Base-by-base conservation (phyloP, 331 rosid species). In the Acacia concinna region DNA sequence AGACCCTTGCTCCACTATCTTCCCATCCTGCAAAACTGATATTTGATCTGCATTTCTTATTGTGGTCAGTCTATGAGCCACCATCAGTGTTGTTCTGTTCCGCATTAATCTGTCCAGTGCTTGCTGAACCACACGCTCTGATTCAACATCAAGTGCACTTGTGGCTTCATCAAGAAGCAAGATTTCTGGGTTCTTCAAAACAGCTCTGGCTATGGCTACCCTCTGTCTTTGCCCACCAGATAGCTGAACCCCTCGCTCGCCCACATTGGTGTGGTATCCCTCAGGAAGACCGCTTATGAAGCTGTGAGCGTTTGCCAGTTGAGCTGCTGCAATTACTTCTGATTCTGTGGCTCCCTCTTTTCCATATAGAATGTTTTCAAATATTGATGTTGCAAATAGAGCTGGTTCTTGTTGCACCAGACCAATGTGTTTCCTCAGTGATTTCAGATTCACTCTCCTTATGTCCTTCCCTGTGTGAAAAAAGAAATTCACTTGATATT, bases 351-450 rank as follows among this genome's bases (percentile, higher is more conserved):
- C 96, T 74, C 97, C 99, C 76, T 93, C 98, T 44, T 89, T 96
- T 49, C 99, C 98, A 37, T 93, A 96, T 1, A 87, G 83, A 66
- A 96, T 96, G 71, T 96, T 96, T 82, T 93, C 98, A 44, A 89
- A 91, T n/a, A 96, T 96, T 57, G 99, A 83, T 14, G 97, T 93
- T 2, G 97, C 98, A 32, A 96, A 96, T 23, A 96, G 97, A 30
- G 99, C 97, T 3, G 99, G 99, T 66, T 96, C 99, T 85, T 96
- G 99, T 79, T 96, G 99, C 64, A 96, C 99, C 1, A 96, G 88
- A 31, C 99, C 99, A 21, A 96, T 90, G 76, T 90, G 98, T 72
- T 88, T 93, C 77, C 98, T 78, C 0, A 96, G 92, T 49, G 97
- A 93, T 66, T 87, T 96, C 75, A 93, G 76, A 76, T 89, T 90